A percentile compares a stretch with the other conserved stretches of the same genome.
These are phyloP conservation scores for Bromus sterilis DNA, from an alignment of 176 grass and related monocot species.

Conservation along the genomic window DNA sequence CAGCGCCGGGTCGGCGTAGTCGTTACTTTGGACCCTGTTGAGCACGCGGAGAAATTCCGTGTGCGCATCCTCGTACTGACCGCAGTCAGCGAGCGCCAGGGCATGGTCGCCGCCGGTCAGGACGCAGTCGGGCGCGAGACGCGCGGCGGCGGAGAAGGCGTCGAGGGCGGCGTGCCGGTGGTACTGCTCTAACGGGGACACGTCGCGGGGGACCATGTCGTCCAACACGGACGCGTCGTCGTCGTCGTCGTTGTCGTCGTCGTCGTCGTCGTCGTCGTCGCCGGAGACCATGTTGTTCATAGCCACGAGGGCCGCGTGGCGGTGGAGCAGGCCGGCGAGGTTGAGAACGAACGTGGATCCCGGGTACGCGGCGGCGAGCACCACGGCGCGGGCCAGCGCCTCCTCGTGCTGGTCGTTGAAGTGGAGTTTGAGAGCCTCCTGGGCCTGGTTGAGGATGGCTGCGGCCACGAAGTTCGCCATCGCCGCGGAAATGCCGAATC, in stretches of 20 bases:
- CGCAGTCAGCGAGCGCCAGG: not conserved
- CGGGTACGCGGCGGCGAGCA: not conserved
- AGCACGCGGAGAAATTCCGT: not conserved
- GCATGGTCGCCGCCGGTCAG: not conserved
- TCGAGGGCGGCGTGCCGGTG: not conserved
- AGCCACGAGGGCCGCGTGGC: not conserved
- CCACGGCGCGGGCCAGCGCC: not conserved
- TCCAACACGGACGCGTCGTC: not conserved
- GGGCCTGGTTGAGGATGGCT: no score
- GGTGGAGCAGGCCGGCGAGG: not conserved
- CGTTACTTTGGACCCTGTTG: not conserved
- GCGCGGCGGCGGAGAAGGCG: not conserved
- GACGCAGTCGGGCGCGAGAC: not conserved
- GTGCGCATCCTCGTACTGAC: no score
- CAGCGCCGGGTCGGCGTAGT: not conserved
- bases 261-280: not conserved
- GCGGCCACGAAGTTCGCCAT: no score
- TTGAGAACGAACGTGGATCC: not conserved
- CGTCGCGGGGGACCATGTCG: no score
- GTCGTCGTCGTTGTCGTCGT: not conserved
- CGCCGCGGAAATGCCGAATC: no score
- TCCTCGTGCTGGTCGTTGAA: not conserved
- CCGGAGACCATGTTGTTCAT: no score
- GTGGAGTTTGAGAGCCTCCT: no score
- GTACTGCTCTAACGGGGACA: no score